Evolutionary conservation across 2,329 filamentous ascomycete genomes (phyloP), one percentile per base, ranked within the genome.

Genomic region (Paracorniculantispora psalliotae): DNA sequence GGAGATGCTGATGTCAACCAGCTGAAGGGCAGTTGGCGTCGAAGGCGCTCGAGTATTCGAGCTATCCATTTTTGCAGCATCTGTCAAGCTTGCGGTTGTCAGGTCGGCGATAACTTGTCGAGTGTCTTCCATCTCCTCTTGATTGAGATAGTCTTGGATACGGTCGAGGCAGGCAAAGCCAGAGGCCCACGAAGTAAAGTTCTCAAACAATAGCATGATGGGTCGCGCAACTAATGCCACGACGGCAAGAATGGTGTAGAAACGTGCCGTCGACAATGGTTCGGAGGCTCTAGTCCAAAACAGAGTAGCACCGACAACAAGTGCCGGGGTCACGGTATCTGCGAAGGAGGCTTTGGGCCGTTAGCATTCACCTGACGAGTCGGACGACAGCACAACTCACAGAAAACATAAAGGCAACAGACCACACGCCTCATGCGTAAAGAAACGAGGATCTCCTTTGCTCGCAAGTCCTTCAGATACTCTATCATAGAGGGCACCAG

Each of bases 271-370:
- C 3, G 56, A 43, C 10, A 59, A 26, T 2, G 26, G 2, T 15
- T 46, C 19, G 19, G 37, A n/a, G 2, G 48, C 48, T 37, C 26
- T 46, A 5, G 56, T 59, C 56, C 56, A 59, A 25, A 59, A 59
- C 37, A 59, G 9, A 25, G 47, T 26, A 3, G 44, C 56, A 8
- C 48, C 56, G 17, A 59, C 21, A 13, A 51, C 56, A 19, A 52
- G 9, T 2, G 48, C 39, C 3, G 56, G 56, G 1, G 56, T 37
- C 1, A 47, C 26, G 1, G 35, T 37, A 2, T 51, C 56, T 1
- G 37, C 33, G 9, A 59, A 30, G 2, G 56, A 37, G 12, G 25
- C 56, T 59, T n/a, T 6, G 23, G 9, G 10, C 1, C 1, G 19
- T 59, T 26, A 59, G 21, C 25, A n/a, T 26, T 10, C 10, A 9